A percentile compares a stretch with the other conserved stretches of the same genome.
Conservation (phyloP, 441 rosid genomes). For the Eruca vesicaria region DNA sequence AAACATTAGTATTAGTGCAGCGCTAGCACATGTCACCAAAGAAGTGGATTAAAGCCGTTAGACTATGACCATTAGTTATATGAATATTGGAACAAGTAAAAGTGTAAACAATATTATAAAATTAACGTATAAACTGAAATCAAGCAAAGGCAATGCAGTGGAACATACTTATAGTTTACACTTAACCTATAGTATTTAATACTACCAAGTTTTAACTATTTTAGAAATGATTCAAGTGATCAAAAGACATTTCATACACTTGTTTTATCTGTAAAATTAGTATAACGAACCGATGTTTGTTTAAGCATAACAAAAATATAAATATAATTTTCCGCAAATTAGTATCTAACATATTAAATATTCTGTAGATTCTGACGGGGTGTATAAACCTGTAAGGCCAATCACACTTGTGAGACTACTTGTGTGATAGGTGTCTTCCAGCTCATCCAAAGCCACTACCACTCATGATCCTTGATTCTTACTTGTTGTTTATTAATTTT, state of each 20-base stretch:
- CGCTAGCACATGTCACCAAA: slow-evolving; percentile 11
- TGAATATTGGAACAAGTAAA: neutral
- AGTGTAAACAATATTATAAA: neutral
- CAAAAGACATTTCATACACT: neutral
- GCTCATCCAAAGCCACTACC: slow-evolving; percentile 25
- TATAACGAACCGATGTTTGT: neutral
- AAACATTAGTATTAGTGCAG: slow-evolving; percentile 17
- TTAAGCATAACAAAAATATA: neutral
- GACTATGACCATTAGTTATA: neutral
- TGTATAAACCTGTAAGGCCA: slow-evolving; percentile 7
- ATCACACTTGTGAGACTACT: slow-evolving; percentile 2
- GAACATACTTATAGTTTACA: neutral
- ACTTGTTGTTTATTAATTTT: neutral
- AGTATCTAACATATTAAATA: neutral
- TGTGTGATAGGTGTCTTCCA: slow-evolving; percentile 27
- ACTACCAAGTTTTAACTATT: neutral
- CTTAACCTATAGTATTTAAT: neutral
- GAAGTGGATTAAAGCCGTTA: neutral
- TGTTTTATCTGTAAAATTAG: neutral
- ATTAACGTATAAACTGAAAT: neutral
- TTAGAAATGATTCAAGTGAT: neutral
- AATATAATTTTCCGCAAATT: neutral
- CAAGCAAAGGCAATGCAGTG: neutral
- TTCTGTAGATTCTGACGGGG: slow-evolving; percentile 9
- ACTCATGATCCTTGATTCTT: slow-evolving; percentile 21